Percentiles rank a stretch among this genome's conserved stretches.
Evolutionary conservation across 2,329 filamentous ascomycete genomes (phyloP).

Genomic region (Colletotrichum incanum): DNA sequence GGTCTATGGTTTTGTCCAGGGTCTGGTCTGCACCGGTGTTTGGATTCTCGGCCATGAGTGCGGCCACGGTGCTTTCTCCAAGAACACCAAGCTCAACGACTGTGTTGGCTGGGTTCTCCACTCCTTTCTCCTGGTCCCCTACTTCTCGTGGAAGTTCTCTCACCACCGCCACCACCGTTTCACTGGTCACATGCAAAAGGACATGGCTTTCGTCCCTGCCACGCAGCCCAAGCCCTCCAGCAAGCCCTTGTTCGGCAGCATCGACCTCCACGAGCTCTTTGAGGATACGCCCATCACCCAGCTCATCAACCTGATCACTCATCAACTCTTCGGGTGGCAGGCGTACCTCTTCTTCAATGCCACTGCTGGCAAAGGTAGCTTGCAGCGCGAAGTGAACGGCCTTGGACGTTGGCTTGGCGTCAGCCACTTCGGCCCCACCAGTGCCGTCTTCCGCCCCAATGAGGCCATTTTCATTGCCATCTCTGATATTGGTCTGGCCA

Average conservation of each 20-base stretch:
- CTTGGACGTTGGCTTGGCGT: constrained; percentile 58
- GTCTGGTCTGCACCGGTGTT: constrained; percentile 76
- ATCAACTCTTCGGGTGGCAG: constrained; percentile 78
- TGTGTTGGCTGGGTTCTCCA: constrained; percentile 76
- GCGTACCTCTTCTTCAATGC: constrained; percentile 75
- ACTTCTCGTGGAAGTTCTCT: constrained; percentile 81
- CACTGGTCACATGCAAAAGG: constrained; percentile 78
- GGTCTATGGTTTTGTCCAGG: constrained; percentile 75
- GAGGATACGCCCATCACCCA: constrained; percentile 76
- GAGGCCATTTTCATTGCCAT: constrained; percentile 71
- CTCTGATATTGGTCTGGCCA: constrained; percentile 72
- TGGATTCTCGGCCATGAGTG: constrained; percentile 82
- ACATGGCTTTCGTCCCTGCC: constrained; percentile 75
- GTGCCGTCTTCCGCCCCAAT: constrained; percentile 72
- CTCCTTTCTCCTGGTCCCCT: constrained; percentile 77
- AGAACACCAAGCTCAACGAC: constrained; percentile 70
- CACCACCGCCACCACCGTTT: constrained; percentile 80
- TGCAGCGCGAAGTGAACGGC: constrained; percentile 58
- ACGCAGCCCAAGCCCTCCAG: constrained; percentile 56
- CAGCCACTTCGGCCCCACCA: constrained; percentile 75
- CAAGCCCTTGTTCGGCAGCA: constrained; percentile 53
- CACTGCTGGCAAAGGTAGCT: constrained; percentile 63
- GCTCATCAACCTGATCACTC: constrained; percentile 68
- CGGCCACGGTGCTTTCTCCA: constrained; percentile 79
- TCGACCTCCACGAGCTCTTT: constrained; percentile 67